Base-by-base conservation (phyloP, 768 basidiomycete species). In the Naematelia aurantialba region DNA sequence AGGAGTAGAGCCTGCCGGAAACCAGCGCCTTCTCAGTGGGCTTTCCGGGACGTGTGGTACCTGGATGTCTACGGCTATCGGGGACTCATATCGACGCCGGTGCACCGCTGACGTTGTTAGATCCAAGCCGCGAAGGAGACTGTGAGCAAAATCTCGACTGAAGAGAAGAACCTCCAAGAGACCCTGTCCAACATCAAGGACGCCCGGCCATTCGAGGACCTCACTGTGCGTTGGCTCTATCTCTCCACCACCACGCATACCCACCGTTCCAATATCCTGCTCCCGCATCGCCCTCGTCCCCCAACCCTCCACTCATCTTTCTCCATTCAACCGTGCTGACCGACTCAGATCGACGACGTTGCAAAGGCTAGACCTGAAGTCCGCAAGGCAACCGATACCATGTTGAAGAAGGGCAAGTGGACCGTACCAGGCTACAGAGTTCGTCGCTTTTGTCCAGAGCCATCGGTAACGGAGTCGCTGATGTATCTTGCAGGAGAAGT, bases 351-450 rank as follows among this genome's bases (percentile, higher is more conserved):
- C 62, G 86, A 88, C 73, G 94, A 99, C 62, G 89, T 98, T 68
- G 86, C 87, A 67, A 83, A 86, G 62, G 94, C 94, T 24, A 88
- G 96, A 79, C 96, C 96, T 17, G 89, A 90, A 78, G 86, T 98
- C 78, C 80, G 82, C 39, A 86, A 96, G 79, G 85, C 88, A 45
- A 89, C 96, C 60, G 91, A 97, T 63, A 74, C 73, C 67, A 94
- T 96, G 91, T 78, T 97, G 64, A 86, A 88, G 84, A 92, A 97
- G 81, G 93, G 93, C 79, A 96, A 97, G 82, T 96, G 91, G 88
- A 91, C 88, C 72, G 93, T 97, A 59, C 94, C 94, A 72, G 93
- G 92, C 31, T 79, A 79, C 78, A 72, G 73, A 66, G 79, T 79
- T 66, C 74, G 75, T 69, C 13, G 34, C 34, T 45, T 13, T 52